Base-by-base conservation (phyloP, 768 basidiomycete species). In the Pulveroboletus sp. region DNA sequence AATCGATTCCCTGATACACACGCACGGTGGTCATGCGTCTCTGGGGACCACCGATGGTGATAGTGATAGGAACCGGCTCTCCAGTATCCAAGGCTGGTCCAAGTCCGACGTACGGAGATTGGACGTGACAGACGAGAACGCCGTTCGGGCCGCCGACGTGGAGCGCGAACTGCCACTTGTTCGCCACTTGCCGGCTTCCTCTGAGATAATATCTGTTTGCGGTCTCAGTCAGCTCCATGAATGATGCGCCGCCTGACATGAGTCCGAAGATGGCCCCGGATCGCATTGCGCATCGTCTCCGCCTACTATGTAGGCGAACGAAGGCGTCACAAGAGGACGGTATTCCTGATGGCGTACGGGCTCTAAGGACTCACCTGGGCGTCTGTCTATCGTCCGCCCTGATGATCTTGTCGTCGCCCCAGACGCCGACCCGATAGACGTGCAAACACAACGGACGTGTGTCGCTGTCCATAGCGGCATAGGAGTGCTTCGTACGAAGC, bases 81-180 rank as follows among this genome's bases (percentile, higher is more conserved):
- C n/a, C n/a, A n/a, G n/a, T n/a, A n/a, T n/a, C n/a, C n/a, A n/a
- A n/a, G n/a, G n/a, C n/a, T n/a, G n/a, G n/a, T n/a, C n/a, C n/a
- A n/a, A 58, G 67, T 27, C 64, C 67, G 29, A 62, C 29, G 39
- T 68, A 68, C 9, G 65, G 55, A 6, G 68, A 69, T 23, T 51
- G 55, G 51, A 54, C 63, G 32, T 56, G 55, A 32, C 68, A 68
- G 12, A 65, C 35, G 1, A 54, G 26, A 10, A 30, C 26, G 6
- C 66, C 65, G 27, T 52, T 40, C 27, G 54, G 54, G 12, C 60
- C 49, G 13, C 50, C 61, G 5, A 47, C 35, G 16, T 57, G 54
- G 14, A 68, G 57, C 9, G 51, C 23, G n/a, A 63, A 57, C 6
- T 58, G 49, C 68, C 66, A 68, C n/a, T n/a, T n/a, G 16, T 32